Evolutionary conservation across 1,284 basidiomycete genomes (phyloP), one percentile per base, ranked within the genome.

Genomic region (Cutaneotrichosporon mucoides): DNA sequence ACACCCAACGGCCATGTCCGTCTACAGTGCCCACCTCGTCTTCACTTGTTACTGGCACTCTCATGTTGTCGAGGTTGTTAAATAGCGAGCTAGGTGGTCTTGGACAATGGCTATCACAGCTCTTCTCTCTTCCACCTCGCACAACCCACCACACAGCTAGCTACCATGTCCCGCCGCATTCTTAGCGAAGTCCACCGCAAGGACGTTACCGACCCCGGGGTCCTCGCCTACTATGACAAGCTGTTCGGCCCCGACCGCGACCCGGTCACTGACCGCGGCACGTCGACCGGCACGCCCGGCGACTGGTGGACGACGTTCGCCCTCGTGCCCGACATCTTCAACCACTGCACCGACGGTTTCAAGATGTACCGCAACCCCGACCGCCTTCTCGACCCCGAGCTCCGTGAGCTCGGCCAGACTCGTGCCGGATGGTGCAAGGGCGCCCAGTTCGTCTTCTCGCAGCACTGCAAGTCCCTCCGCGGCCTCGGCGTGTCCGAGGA

Each of bases 381-480:
- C 11, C 53, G 43, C 6, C 37, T 10, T 15, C 35, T 55, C 15
- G 45, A 55, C 44, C 53, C 53, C 15, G 16, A 40, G 13, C 53
- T 55, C 8, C 53, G 53, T 15, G 53, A 55, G 53, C 53, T 55
- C 11, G 53, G 36, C 43, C 53, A 55, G 44, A 55, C 53, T 5
- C 53, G 53, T 16, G 53, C 53, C 8, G 53, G 53, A 1, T 55
- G 43, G 36, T 11, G 7, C 53, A 46, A 47, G 15, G 24, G 44
- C 36, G 38, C 53, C 7, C 53, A 55, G 44, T 55, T 55, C 16
- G 53, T 55, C 15, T 55, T 47, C 16, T 47, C 44, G 9, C 53
- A 55, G 53, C 53, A 55, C 53, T 55, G 53, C 53, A 55, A 55
- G 53, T 38, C 15, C 9, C 44, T 46, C 10, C 53, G 53, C 37